A percentile compares a stretch with the other conserved stretches of the same genome.
phyloP scores from a whole-genome alignment of 495 filamentous ascomycete genomes.

The Annulohypoxylon nitens region DNA sequence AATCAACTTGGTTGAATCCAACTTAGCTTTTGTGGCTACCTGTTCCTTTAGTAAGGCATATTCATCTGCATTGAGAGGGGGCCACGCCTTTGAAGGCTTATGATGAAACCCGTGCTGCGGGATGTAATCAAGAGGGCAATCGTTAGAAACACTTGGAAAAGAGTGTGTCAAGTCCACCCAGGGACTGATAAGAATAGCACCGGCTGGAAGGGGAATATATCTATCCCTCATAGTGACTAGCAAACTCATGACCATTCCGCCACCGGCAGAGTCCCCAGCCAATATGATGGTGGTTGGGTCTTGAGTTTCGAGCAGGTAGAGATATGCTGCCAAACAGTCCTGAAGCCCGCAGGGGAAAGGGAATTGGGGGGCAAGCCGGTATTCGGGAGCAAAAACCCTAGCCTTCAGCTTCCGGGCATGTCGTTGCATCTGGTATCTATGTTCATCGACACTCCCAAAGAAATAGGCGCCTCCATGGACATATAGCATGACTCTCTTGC shows the following conservation, averaged over 20 bases:
- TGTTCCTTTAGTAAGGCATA: slow-evolving; percentile 50
- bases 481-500: slow-evolving; percentile 89
- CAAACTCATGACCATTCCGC: slow-evolving; percentile 84
- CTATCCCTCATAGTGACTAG: slow-evolving; percentile 85
- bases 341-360: slow-evolving; percentile 93
- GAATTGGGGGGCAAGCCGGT: slow-evolving; percentile 91
- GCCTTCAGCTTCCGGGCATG: slow-evolving; percentile 95
- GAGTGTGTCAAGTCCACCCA: slow-evolving; percentile 96
- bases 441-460: slow-evolving; percentile 94
- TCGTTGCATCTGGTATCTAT: slow-evolving; percentile 95
- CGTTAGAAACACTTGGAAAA: slow-evolving; percentile 85
- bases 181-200: slow-evolving; percentile 89
- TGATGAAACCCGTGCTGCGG: slow-evolving; percentile 88
- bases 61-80: slow-evolving; percentile 87
- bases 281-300: slow-evolving; percentile 80
- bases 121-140: slow-evolving; percentile 85
- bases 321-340: slow-evolving; percentile 88
- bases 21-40: slow-evolving; percentile 53
- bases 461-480: slow-evolving; percentile 80
- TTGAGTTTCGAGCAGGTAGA: slow-evolving; percentile 81
- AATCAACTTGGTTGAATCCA: slow-evolving; percentile 24
- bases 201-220: slow-evolving; percentile 84
- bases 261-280: slow-evolving; percentile 92
- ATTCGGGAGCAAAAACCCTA: slow-evolving; percentile 86
- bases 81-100: slow-evolving; percentile 86